These are phyloP conservation scores for Torulaspora maleeae DNA, from an alignment of 805 yeast genomes.

Conservation along the genomic window DNA sequence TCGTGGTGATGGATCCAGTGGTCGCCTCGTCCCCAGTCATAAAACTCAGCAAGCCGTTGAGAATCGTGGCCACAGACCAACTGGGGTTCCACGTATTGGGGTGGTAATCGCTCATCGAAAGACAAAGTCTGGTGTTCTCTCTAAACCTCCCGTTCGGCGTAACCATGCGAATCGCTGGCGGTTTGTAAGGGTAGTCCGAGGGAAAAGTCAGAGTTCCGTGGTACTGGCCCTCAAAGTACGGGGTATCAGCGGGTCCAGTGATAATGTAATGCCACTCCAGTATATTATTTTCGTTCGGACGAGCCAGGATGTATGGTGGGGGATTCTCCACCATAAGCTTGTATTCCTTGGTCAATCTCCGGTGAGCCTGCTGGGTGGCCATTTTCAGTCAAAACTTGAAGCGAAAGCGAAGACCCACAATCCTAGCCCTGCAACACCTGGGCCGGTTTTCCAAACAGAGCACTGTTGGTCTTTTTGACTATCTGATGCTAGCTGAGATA, in stretches of 20 bases:
- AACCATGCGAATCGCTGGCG: conserved; percentile 82
- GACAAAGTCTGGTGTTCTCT: conserved; percentile 74
- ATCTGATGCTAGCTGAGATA: too few relatives aligned
- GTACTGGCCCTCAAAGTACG: conserved; percentile 80
- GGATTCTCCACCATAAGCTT: conserved; percentile 72
- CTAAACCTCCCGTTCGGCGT: conserved; percentile 89
- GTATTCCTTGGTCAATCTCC: conserved; percentile 70
- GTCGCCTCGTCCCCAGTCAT: conserved; percentile 87
- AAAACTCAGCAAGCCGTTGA: conserved; percentile 81
- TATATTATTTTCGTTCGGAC: conserved; percentile 82
- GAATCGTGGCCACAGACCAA: conserved; percentile 87
- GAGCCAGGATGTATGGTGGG: conserved; percentile 78
- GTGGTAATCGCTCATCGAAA: conserved; percentile 92
- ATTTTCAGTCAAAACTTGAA: conserved; percentile 17
- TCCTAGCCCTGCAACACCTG: neutral
- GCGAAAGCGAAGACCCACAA: neutral
- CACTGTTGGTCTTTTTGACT: too few relatives aligned
- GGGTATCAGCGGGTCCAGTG: conserved; percentile 88
- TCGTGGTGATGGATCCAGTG: conserved; percentile 72
- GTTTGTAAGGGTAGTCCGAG: conserved; percentile 82
- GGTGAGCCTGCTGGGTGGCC: conserved; percentile 45
- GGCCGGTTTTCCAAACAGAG: neutral
- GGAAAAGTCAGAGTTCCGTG: conserved; percentile 87
- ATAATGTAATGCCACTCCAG: conserved; percentile 92
- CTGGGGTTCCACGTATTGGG: conserved; percentile 96